Percentiles rank a stretch among this genome's conserved stretches.
Conservation (phyloP, 2,329 filamentous ascomycete genomes). For the Fusarium concolor region DNA sequence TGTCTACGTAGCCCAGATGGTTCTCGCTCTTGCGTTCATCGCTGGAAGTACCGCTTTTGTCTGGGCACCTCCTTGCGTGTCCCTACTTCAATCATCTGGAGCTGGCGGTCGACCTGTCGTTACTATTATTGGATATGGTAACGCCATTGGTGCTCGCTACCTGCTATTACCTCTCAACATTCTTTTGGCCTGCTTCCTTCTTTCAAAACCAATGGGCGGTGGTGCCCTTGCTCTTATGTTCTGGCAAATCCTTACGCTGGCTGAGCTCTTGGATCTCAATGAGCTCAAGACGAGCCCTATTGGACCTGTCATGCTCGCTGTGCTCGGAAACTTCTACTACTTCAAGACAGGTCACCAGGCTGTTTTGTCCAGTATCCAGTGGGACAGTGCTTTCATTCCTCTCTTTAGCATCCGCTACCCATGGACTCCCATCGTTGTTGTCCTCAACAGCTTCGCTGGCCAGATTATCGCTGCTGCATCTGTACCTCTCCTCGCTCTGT, state of each 20-base stretch:
- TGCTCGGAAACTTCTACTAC: conserved; percentile 94
- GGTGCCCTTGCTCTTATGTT: conserved; percentile 84
- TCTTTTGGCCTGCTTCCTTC: conserved; percentile 78
- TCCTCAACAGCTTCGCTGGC: conserved; percentile 88
- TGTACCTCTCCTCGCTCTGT: conserved; percentile 84
- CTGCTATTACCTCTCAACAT: conserved; percentile 85
- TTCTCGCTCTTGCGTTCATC: conserved; percentile 82
- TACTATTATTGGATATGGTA: conserved; percentile 89
- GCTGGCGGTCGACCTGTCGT: conserved; percentile 66
- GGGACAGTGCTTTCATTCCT: conserved; percentile 95
- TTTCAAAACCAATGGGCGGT: conserved; percentile 95
- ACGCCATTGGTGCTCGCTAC: conserved; percentile 91
- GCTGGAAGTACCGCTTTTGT: conserved; percentile 87
- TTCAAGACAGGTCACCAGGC: conserved; percentile 99
- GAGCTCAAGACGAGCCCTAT: conserved; percentile 75
- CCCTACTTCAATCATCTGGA: conserved; percentile 68
- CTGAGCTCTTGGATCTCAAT: conserved; percentile 72
- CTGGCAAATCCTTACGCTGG: conserved; percentile 88
- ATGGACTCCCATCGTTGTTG: conserved; percentile 84
- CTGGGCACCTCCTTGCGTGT: conserved; percentile 87
- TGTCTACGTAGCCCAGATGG: conserved; percentile 81
- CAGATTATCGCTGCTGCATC: conserved; percentile 85
- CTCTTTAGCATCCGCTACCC: conserved; percentile 86
- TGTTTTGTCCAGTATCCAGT: conserved; percentile 87
- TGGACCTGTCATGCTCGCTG: conserved; percentile 83